phyloP scores from a whole-genome alignment of 2,329 filamentous ascomycete genomes.

The Pestalotiopsis sp. region DNA sequence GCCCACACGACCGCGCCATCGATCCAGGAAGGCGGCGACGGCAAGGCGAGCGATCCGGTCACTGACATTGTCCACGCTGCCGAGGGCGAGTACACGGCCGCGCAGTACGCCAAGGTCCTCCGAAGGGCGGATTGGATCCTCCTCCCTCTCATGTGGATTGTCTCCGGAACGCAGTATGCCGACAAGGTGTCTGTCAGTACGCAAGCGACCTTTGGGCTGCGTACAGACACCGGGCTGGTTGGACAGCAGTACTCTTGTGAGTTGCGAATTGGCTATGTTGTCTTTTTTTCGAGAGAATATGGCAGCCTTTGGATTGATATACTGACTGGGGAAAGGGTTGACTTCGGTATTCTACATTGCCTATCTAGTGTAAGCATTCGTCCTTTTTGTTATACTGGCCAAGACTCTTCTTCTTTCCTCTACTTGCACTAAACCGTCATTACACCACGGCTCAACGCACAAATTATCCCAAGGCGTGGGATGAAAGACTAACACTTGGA shows the following conservation, averaged over 20 bases:
- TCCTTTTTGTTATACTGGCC: slow-evolving; percentile 18
- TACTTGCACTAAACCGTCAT: no score
- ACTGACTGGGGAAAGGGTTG: slow-evolving; percentile 17
- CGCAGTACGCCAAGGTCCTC: slow-evolving; percentile 28
- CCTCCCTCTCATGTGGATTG: slow-evolving; percentile 33
- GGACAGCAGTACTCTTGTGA: slow-evolving; percentile 33
- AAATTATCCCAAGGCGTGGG: not conserved
- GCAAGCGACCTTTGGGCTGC: slow-evolving; percentile 33
- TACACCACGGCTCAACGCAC: not conserved
- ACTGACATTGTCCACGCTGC: slow-evolving; percentile 3
- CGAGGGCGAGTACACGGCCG: slow-evolving; percentile 18
- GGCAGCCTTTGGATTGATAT: slow-evolving; percentile 16
- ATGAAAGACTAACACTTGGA: not conserved
- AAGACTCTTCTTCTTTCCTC: no score
- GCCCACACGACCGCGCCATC: not conserved
- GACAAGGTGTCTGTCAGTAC: slow-evolving; percentile 33
- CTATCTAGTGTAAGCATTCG: slow-evolving; percentile 28
- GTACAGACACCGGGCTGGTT: slow-evolving; percentile 29
- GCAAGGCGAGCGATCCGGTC: not conserved
- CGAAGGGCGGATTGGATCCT: slow-evolving; percentile 34
- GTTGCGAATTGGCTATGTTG: not conserved
- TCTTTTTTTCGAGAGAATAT: not conserved
- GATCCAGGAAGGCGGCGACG: not conserved
- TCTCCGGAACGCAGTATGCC: slow-evolving; percentile 29
- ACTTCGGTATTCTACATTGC: slow-evolving; percentile 17